phyloP scores from a whole-genome alignment of 495 filamentous ascomycete genomes.

The Neurospora sp. region DNA sequence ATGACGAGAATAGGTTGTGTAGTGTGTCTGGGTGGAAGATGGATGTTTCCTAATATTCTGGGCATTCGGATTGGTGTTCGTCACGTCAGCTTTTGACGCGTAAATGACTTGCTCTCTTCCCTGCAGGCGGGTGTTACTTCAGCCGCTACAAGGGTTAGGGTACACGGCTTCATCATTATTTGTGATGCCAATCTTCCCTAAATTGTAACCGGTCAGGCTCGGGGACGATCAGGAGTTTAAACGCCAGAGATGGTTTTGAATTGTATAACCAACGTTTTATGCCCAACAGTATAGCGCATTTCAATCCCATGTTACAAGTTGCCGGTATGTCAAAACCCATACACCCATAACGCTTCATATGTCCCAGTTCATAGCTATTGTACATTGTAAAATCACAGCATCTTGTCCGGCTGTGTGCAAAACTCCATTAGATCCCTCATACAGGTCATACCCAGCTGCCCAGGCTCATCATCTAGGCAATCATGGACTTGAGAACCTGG shows the following conservation, averaged over 20 bases:
- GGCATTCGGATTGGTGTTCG: background rate
- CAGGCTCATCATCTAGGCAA: background rate
- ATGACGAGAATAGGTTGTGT: background rate
- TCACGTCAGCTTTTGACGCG: constrained; percentile 1
- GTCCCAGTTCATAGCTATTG: background rate
- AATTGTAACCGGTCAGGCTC: background rate
- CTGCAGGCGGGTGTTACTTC: background rate
- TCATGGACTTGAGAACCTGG: constrained; percentile 49
- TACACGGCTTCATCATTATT: background rate
- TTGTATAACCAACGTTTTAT: background rate
- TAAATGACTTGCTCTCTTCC: background rate
- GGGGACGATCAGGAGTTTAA: background rate
- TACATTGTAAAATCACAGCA: background rate
- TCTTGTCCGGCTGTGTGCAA: background rate
- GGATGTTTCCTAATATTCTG: background rate
- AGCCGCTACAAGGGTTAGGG: background rate
- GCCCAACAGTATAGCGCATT: background rate
- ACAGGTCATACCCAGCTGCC: background rate
- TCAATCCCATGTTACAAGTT: background rate
- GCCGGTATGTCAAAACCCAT: background rate
- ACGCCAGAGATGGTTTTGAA: background rate
- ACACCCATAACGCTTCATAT: background rate
- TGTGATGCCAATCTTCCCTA: background rate
- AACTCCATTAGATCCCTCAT: background rate
- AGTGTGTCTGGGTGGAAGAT: background rate